Evolutionary conservation across 805 yeast species (phyloP).

Genomic region (Candida ovalis): DNA sequence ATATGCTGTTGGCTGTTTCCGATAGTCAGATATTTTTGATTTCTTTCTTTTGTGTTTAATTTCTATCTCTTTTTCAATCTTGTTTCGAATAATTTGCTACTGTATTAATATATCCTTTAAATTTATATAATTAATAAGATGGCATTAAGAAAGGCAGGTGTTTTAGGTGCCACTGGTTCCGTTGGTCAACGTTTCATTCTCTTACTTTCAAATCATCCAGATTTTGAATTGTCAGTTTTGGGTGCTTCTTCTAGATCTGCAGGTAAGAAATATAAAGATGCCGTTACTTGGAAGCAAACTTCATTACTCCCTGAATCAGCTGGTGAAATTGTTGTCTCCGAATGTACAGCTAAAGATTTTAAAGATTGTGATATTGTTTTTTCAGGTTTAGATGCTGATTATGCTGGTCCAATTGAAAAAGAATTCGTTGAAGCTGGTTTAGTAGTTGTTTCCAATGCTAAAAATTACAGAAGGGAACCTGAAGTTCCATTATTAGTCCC

Average conservation of each 20-base stretch:
- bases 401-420: slow-evolving; percentile 89
- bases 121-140: slow-evolving; percentile 7
- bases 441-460: slow-evolving; percentile 89
- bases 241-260: slow-evolving; percentile 96
- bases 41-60: not conserved
- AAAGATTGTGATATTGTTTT: slow-evolving; percentile 90
- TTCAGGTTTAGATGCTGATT: slow-evolving; percentile 90
- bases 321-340: slow-evolving; percentile 60
- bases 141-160: slow-evolving; percentile 62
- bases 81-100: too few species aligned
- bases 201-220: slow-evolving; percentile 81
- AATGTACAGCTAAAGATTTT: slow-evolving; percentile 74
- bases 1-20: too few species aligned
- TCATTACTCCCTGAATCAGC: slow-evolving; percentile 69
- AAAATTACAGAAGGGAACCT: slow-evolving; percentile 85
- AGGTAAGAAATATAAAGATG: slow-evolving; percentile 80
- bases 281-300: slow-evolving; percentile 94
- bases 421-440: slow-evolving; percentile 79
- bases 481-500: slow-evolving; percentile 94
- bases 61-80: not conserved
- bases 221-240: slow-evolving; percentile 74
- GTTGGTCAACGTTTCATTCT: slow-evolving; percentile 96
- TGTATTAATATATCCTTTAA: too few species aligned
- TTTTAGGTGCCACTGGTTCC: slow-evolving; percentile 95
- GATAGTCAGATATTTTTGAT: not conserved